A percentile compares a stretch with the other conserved stretches of the same genome.
Evolutionary conservation across 2,329 filamentous ascomycete genomes (phyloP).

Genomic region (Penicillium palitans): DNA sequence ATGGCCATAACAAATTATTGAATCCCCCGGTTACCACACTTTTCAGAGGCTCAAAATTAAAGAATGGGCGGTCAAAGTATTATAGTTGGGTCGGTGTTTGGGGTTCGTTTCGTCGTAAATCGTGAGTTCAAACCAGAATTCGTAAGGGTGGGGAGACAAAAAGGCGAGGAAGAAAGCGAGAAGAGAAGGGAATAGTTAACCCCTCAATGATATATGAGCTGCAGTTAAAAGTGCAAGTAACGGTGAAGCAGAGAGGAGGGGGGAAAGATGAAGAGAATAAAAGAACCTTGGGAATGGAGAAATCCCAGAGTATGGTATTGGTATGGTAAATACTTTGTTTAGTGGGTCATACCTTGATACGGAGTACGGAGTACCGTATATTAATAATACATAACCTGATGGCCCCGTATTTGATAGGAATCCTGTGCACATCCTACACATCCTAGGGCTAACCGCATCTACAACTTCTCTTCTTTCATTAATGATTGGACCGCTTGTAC

Average conservation of each 20-base stretch:
- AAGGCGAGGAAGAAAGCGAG: not conserved
- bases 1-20: slow-evolving; percentile 8
- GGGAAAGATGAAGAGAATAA: slow-evolving; percentile 12
- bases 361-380: no score
- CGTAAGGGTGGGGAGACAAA: not conserved
- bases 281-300: slow-evolving; percentile 16
- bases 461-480: not conserved
- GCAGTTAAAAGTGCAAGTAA: slow-evolving; percentile 13
- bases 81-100: not conserved
- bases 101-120: slow-evolving; percentile 22
- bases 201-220: slow-evolving; percentile 1
- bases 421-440: not conserved
- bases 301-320: slow-evolving; percentile 14
- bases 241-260: slow-evolving; percentile 14
- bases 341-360: not conserved
- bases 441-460: slow-evolving; percentile 3
- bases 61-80: not conserved
- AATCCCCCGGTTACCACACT: not conserved
- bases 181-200: slow-evolving; percentile 1
- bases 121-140: slow-evolving; percentile 5
- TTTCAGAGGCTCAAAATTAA: not conserved
- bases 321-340: slow-evolving; percentile 12
- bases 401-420: not conserved
- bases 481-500: not conserved
- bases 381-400: not conserved